Conservation (phyloP, 2,329 filamentous ascomycete genomes). For the Scytalidium sp. region DNA sequence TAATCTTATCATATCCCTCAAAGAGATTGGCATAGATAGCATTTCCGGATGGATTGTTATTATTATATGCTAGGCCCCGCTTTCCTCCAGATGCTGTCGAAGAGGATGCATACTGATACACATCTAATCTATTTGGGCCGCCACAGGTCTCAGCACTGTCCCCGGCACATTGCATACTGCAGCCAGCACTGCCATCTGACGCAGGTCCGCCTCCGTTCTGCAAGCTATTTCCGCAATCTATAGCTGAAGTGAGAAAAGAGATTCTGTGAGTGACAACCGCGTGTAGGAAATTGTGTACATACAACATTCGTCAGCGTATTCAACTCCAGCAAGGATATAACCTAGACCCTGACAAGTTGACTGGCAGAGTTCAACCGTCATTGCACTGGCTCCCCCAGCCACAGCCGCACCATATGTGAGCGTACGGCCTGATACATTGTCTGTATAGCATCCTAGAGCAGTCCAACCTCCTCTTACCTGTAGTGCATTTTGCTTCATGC, state of each 20-base stretch:
- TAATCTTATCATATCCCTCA: slow-evolving; percentile 38
- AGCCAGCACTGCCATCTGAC: slow-evolving; percentile 9
- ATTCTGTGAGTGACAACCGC: background rate
- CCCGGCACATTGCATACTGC: slow-evolving; percentile 25
- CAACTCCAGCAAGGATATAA: slow-evolving; percentile 6
- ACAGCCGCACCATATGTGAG: background rate
- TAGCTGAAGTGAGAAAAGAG: background rate
- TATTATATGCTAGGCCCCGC: slow-evolving; percentile 67
- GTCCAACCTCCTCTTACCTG: slow-evolving; percentile 1
- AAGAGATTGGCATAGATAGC: slow-evolving; percentile 37
- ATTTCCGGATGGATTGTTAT: slow-evolving; percentile 30
- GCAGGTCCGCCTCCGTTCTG: background rate
- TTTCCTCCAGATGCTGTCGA: slow-evolving; percentile 33
- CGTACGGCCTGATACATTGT: slow-evolving; percentile 2
- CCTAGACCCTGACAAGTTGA: slow-evolving; percentile 1
- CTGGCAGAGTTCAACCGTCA: slow-evolving; percentile 4
- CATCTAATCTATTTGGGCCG: background rate
- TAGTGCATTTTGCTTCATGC: background rate
- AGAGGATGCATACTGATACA: background rate
- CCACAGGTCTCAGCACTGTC: slow-evolving; percentile 21
- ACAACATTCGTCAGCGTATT: slow-evolving; percentile 8
- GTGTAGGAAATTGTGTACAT: background rate
- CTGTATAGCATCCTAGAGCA: slow-evolving; percentile 1
- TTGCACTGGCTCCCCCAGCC: background rate
- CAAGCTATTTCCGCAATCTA: background rate